Base-by-base conservation (phyloP, 768 basidiomycete genomes). In the Tulasnella sp. region DNA sequence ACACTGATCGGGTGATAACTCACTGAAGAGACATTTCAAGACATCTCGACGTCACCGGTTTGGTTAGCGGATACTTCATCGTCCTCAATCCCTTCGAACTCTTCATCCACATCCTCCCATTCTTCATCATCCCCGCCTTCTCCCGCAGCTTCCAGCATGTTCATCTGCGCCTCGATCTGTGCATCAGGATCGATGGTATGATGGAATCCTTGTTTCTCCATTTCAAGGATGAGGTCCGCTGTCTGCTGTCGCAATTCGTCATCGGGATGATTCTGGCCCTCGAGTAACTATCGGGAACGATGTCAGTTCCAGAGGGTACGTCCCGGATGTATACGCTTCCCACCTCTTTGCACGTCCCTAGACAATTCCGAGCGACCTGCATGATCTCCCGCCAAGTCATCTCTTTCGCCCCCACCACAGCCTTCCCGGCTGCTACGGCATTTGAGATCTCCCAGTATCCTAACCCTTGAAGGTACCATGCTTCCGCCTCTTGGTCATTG, bases 381-480 rank as follows among this genome's bases (percentile, higher is more conserved):
- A 81, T 85, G 47, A 92, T 80, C 63, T 93, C 89, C 67, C 86
- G 77, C 81, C 85, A 87, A 3, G 78, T 79, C 63, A 15, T 38
- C 17, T 77, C 80, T 34, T 78, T 65, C 13, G 73, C 62, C 10
- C 66, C 74, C 38, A 70, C 75, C 3, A 75, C 62, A 17, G 65
- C 68, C 38, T 70, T 77, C 19, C 76, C 76, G 65, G 85, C 82
- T 62, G 80, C 77, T 7, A 80, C 81, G 61, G 84, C 79, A 69
- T 87, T 85, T 0, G 82, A 79, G 80, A 88, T 83, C 48, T 94
- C 73, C 74, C 83, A 90, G 76, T 88, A 91, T 64, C 87, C 86
- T 91, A 91, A 96, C 55, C 91, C 92, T 71, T 94, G 91, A 27
- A 95, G 80, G 68, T 95, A 95, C 84, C 92, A 94, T 1, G 85